These are phyloP conservation scores for Neurospora sp. DNA, from an alignment of 495 filamentous ascomycete genomes.

Conservation along the genomic window DNA sequence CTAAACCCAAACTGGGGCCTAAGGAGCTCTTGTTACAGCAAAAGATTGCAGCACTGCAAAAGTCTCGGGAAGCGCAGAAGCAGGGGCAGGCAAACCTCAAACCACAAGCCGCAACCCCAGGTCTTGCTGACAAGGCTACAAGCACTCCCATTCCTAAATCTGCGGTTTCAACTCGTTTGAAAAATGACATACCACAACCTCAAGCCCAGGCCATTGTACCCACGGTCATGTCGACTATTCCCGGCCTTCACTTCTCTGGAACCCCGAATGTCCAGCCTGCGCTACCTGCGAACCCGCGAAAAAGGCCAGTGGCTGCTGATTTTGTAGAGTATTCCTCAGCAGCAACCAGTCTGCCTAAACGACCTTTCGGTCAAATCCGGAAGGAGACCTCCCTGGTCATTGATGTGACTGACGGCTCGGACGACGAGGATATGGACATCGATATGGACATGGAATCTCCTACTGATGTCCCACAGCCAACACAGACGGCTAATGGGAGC, in stretches of 20 bases:
- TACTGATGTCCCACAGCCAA: constrained; percentile 22
- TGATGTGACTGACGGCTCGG: constrained; percentile 55
- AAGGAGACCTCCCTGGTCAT: constrained; percentile 51
- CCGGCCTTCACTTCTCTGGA: constrained; percentile 5
- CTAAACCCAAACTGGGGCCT: constrained; percentile 25
- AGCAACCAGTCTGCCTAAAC: constrained; percentile 41
- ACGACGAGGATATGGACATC: constrained; percentile 39
- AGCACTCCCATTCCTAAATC: background rate
- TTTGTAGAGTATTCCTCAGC: constrained; percentile 50
- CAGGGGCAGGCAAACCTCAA: constrained; percentile 6
- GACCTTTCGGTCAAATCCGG: constrained; percentile 48
- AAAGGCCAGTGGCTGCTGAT: constrained; percentile 79
- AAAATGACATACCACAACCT: background rate
- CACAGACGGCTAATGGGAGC: constrained; percentile 10
- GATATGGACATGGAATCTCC: constrained; percentile 42
- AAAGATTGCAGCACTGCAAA: constrained; percentile 38
- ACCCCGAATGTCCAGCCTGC: background rate
- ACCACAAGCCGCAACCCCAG: background rate
- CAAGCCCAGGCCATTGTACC: background rate
- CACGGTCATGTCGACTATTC: constrained; percentile 1
- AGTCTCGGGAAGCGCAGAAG: constrained; percentile 19
- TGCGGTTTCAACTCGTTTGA: background rate
- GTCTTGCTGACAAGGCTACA: background rate
- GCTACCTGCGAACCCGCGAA: constrained; percentile 32
- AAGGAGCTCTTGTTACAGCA: constrained; percentile 37